phyloP scores from a whole-genome alignment of 148 eudicot genomes.

The Fagopyrum esculentum region DNA sequence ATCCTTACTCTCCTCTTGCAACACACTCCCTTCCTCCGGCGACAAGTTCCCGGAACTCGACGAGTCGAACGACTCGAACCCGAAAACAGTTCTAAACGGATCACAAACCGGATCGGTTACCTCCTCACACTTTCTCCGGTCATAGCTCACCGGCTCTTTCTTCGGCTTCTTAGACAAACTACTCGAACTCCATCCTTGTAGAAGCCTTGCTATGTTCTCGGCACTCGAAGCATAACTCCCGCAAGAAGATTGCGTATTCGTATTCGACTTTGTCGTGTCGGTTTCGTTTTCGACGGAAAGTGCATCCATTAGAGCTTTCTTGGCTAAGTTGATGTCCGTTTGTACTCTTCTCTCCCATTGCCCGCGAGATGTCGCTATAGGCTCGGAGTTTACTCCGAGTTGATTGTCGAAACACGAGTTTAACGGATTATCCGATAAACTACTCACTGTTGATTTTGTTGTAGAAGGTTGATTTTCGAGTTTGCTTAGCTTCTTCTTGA shows the following conservation, averaged over 20 bases:
- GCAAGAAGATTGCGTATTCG: not conserved
- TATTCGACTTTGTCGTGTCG: not conserved
- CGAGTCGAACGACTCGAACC: slow-evolving; percentile 29
- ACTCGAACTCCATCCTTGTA: slow-evolving; percentile 41
- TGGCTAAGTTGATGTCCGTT: slow-evolving; percentile 72
- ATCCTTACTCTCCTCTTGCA: not conserved
- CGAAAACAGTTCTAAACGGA: slow-evolving; percentile 7
- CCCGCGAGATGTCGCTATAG: slow-evolving; percentile 38
- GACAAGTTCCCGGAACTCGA: slow-evolving; percentile 9
- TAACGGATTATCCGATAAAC: not conserved
- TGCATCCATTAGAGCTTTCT: slow-evolving; percentile 71
- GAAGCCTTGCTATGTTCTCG: slow-evolving; percentile 63
- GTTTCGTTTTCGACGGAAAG: slow-evolving; percentile 48
- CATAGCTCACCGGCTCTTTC: not conserved
- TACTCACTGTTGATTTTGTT: not conserved
- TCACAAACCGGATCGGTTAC: too few relatives aligned
- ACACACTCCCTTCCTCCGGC: slow-evolving; percentile 16
- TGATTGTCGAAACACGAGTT: slow-evolving; percentile 14
- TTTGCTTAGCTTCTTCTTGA: slow-evolving; percentile 61
- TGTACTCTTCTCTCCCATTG: slow-evolving; percentile 93
- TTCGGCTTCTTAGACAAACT: not conserved
- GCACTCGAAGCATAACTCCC: slow-evolving; percentile 56
- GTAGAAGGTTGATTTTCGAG: slow-evolving; percentile 7
- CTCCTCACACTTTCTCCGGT: not conserved
- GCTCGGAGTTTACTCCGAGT: slow-evolving; percentile 15